Conservation (phyloP, 2,329 filamentous ascomycete genomes). For the Pestalotiopsis sp. region DNA sequence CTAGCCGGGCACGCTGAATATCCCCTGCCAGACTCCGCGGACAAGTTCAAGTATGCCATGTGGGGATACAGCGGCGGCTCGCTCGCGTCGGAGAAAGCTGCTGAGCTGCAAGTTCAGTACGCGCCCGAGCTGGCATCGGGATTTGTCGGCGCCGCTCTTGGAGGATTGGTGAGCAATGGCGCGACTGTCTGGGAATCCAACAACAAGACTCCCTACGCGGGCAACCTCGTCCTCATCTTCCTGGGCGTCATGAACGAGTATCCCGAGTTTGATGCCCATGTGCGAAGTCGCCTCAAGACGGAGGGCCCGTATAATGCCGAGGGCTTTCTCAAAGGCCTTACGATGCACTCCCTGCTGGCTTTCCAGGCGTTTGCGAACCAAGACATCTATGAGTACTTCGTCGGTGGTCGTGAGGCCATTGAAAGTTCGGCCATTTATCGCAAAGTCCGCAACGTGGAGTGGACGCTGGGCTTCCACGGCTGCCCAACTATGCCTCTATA, state of each 20-base stretch:
- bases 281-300: neutral
- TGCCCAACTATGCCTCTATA: constrained; percentile 47
- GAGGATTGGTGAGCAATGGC: neutral
- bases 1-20: neutral
- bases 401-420: neutral
- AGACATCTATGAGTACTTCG: constrained; percentile 1
- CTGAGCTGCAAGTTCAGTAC: constrained; percentile 6
- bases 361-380: neutral
- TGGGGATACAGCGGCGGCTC: constrained; percentile 56
- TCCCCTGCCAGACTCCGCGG: neutral
- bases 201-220: neutral
- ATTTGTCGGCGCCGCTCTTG: neutral
- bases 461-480: constrained; percentile 33
- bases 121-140: neutral
- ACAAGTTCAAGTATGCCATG: constrained; percentile 34
- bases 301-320: neutral
- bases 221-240: neutral
- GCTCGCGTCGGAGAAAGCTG: constrained; percentile 21
- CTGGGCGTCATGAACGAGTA: neutral
- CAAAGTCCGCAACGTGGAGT: constrained; percentile 28
- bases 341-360: neutral
- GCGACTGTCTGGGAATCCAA: neutral
- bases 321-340: neutral
- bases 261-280: neutral
- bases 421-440: neutral